phyloP scores from a whole-genome alignment of 768 basidiomycete genomes.

The Hygrocybe coccinea region DNA sequence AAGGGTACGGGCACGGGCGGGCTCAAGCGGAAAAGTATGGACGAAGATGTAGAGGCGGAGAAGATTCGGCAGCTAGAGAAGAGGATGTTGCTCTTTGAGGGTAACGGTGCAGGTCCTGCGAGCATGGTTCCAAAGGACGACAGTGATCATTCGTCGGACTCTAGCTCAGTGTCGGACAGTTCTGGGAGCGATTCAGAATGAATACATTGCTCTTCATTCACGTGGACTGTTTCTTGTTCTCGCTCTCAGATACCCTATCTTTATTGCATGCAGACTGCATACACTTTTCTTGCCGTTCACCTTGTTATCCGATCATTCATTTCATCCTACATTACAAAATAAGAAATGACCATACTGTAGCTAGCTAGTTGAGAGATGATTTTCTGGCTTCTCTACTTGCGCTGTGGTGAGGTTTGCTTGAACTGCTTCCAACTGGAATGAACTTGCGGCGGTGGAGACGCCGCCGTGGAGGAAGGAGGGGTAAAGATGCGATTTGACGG shows the following conservation, averaged over 20 bases:
- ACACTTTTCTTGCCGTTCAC: slow-evolving; percentile 8
- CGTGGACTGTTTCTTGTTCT: slow-evolving; percentile 6
- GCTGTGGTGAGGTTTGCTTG: slow-evolving; percentile 37
- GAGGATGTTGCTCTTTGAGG: slow-evolving; percentile 79
- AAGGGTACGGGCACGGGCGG: slow-evolving; percentile 88
- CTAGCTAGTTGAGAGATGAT: slow-evolving; percentile 43
- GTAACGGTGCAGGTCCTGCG: slow-evolving; percentile 39
- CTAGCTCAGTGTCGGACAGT: slow-evolving; percentile 71
- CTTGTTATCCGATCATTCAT: slow-evolving; percentile 19
- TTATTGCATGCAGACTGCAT: slow-evolving; percentile 11
- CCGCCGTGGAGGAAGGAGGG: neutral
- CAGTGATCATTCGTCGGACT: slow-evolving; percentile 76
- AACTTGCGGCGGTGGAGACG: slow-evolving; percentile 15
- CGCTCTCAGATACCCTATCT: neutral
- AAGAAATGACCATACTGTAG: slow-evolving; percentile 40
- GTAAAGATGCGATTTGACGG: neutral
- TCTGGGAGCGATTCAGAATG: slow-evolving; percentile 83
- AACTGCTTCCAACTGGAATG: slow-evolving; percentile 59
- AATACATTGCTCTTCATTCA: slow-evolving; percentile 23
- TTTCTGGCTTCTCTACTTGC: slow-evolving; percentile 14
- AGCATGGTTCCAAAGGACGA: slow-evolving; percentile 36
- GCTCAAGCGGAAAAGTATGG: slow-evolving; percentile 91
- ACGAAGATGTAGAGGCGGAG: slow-evolving; percentile 92
- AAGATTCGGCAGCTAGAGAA: slow-evolving; percentile 90
- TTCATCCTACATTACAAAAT: slow-evolving; percentile 11